These are phyloP conservation scores for Sporormia fimetaria DNA, from an alignment of 495 filamentous ascomycete genomes.

Conservation along the genomic window DNA sequence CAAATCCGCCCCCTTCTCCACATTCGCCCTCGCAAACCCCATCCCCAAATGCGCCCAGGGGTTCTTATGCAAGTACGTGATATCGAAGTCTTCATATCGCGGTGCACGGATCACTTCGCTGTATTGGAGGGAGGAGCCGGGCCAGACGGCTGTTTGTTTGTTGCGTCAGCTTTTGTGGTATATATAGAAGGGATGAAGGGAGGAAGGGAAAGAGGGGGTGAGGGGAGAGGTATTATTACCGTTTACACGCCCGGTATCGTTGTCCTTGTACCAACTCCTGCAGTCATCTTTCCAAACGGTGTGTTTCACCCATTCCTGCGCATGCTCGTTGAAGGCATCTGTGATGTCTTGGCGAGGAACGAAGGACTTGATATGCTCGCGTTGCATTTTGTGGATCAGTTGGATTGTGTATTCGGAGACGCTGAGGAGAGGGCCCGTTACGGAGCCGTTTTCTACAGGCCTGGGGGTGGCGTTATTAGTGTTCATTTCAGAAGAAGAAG, in stretches of 20 bases:
- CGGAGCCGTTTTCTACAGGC: slow-evolving; percentile 31
- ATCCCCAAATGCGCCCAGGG: slow-evolving; percentile 31
- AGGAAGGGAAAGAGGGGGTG: background rate
- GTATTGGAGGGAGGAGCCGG: slow-evolving; percentile 30
- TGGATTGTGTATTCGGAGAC: slow-evolving; percentile 30
- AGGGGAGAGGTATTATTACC: no score
- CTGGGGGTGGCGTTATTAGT: no score
- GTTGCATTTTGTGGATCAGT: slow-evolving; percentile 34
- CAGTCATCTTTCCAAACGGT: slow-evolving; percentile 34
- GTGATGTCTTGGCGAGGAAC: slow-evolving; percentile 30
- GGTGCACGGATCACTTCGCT: slow-evolving; percentile 24
- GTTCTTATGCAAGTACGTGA: slow-evolving; percentile 30
- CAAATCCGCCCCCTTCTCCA: slow-evolving; percentile 17
- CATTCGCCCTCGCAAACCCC: slow-evolving; percentile 24
- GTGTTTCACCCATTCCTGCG: slow-evolving; percentile 33
- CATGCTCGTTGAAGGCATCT: slow-evolving; percentile 30
- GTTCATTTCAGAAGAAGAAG: no score
- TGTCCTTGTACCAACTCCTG: slow-evolving; percentile 31
- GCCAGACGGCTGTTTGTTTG: slow-evolving; percentile 25
- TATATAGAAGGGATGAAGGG: background rate
- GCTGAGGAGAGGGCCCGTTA: slow-evolving; percentile 26
- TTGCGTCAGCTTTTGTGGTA: background rate
- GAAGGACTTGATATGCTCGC: slow-evolving; percentile 30
- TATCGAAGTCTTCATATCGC: slow-evolving; percentile 33
- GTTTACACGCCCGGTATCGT: slow-evolving; percentile 32